Base-by-base conservation (phyloP, 2,329 filamentous ascomycete genomes). In the Aureobasidium namibiae region DNA sequence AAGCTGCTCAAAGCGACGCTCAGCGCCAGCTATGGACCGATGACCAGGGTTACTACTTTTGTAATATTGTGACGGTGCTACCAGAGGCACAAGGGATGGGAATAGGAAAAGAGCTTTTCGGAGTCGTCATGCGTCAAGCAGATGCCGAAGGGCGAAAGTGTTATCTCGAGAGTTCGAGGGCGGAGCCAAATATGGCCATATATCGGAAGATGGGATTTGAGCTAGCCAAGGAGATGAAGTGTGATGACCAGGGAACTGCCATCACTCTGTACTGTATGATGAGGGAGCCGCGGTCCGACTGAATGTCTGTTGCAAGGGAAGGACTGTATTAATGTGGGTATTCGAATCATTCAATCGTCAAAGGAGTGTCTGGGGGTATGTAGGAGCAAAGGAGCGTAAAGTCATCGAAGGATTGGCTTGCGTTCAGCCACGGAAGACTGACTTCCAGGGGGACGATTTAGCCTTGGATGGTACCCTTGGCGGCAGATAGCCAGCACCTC, bases 41-140 rank as follows among this genome's bases (percentile, higher is more conserved):
- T 60, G 76, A 80, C 0, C 75, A 78, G 5, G 87, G 87, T 0
- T 90, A 90, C 67, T 90, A 89, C 67, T 90, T 90, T 64, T 85
- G 87, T 63, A 90, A 90, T 66, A 88, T 90, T 62, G 82, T 90
- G 66, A 85, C 86, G 0, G 86, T 90, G 1, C 69, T 82, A 16
- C 84, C 86, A 0, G 79, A 83, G 50, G 79, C 78, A 33, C 86
- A 89, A 68, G 85, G 85, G 0, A 81, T 78, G 65, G 87, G 87
- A 0, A 80, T 90, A 2, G 87, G 86, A 0, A 82, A 81, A 61
- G 76, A 78, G 62, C 71, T 90, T 65, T 85, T 89, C 73, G 76
- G 83, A 64, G 76, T 78, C 44, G 84, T 90, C 7, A 83, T 85
- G 16, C 75, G 79, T 41, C 74, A 74, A 66, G 87, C 87, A 10